Evolutionary conservation across 139 green algal genomes (phyloP), one percentile per base, ranked within the genome.

Genomic region (Zygnema circumcarinatum): DNA sequence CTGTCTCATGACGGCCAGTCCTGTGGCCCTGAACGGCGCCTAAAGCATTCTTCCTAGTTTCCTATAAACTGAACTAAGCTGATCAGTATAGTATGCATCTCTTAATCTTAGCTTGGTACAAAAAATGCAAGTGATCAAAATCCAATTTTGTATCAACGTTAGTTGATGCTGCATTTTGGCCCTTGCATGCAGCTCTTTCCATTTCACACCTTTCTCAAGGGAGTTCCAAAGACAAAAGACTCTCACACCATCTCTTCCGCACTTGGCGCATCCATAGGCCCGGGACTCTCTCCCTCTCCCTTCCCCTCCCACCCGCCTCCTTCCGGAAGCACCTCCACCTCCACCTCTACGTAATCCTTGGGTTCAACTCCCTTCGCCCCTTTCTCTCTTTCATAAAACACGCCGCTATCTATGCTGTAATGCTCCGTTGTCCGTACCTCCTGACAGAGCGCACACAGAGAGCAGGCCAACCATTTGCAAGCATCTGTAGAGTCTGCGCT

Each of bases 361-460:
- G 32, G 25, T 2, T 56, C n/a, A 33, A 3, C 2, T 7, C 16
- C 16, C 69, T 78, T 40, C 69, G 3, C 69, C 33, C 11, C 69
- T 11, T 16, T 11, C 11, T 11, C 69, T 11, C 11, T 39, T 41
- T 78, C 35, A 11, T 78, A 78, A 82, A 38, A 40, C 25, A 52
- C 29, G 32, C 29, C 52, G 31, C 2, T 2, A 22, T 53, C 47
- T 33, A 85, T 31, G 38, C 79, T 38, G 36, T 87, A 87, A 25
- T 87, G 67, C 81, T 87, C 56, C 11, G 53, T 52, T 1, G 81
- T 87, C 20, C 81, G 56, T 52, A 87, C 67, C 62, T 87, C 81
- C 81, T 87, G 81, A 73, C 81, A 81, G n/a, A 87, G 81, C 1
- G 81, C 81, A 21, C 81, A 87, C 20, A 53, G 67, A 32, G 62